Evolutionary conservation across 2,329 filamentous ascomycete genomes (phyloP).

Genomic region (Huntiella decipiens): DNA sequence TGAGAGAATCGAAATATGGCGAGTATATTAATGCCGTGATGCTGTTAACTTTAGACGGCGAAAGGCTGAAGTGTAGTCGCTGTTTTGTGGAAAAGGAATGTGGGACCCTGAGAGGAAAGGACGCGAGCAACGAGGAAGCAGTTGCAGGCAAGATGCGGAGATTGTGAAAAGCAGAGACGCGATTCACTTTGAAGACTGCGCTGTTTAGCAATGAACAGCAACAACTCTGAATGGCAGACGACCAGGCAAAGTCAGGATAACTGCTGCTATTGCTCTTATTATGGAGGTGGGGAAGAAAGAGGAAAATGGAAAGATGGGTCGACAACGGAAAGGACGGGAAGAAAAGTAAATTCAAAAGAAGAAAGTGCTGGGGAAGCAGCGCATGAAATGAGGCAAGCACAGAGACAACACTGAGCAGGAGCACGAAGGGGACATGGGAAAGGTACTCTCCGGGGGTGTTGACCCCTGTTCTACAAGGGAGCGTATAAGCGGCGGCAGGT

Average conservation of each 20-base stretch:
- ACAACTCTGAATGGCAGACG: slow-evolving; percentile 1
- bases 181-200: not conserved
- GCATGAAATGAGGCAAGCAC: slow-evolving; percentile 12
- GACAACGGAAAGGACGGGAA: slow-evolving; percentile 6
- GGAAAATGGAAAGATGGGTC: slow-evolving; percentile 11
- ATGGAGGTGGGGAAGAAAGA: slow-evolving; percentile 8
- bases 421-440: slow-evolving; percentile 4
- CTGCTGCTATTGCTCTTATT: not conserved
- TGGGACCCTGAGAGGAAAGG: slow-evolving; percentile 10
- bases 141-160: slow-evolving; percentile 3
- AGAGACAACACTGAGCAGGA: slow-evolving; percentile 7
- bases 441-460: not conserved
- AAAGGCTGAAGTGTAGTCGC: not conserved
- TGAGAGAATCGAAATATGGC: not conserved
- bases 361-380: not conserved
- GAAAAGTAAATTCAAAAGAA: slow-evolving; percentile 10
- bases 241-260: slow-evolving; percentile 2
- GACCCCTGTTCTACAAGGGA: not conserved
- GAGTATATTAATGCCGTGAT: not conserved
- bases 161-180: not conserved
- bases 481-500: slow-evolving; percentile 2
- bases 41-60: not conserved
- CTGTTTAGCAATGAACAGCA: not conserved
- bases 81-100: not conserved
- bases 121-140: slow-evolving; percentile 11